phyloP scores from a whole-genome alignment of 495 filamentous ascomycete genomes.

The Xylaria acuta region DNA sequence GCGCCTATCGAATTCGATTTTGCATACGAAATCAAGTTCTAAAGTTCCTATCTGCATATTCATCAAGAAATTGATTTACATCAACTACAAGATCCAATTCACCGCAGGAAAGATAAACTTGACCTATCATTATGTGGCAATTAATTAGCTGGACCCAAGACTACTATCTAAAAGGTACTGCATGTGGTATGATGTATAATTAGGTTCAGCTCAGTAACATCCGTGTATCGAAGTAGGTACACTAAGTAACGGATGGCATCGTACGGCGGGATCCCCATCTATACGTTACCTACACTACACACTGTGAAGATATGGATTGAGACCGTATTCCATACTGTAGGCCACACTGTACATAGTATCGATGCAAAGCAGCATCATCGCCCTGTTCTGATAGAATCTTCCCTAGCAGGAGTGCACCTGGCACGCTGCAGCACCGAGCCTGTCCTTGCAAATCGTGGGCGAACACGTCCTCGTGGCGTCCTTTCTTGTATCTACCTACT shows the following conservation, averaged over 20 bases:
- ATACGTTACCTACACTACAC: background rate
- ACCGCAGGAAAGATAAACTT: background rate
- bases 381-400: constrained; percentile 16
- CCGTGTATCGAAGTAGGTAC: background rate
- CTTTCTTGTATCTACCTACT: constrained; percentile 14
- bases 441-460: constrained; percentile 12
- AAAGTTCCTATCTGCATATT: background rate
- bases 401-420: background rate
- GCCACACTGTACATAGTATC: background rate
- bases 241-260: background rate
- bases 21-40: background rate
- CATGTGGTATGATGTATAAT: background rate
- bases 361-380: constrained; percentile 9
- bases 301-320: background rate
- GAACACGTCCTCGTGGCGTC: constrained; percentile 12
- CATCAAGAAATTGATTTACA: background rate
- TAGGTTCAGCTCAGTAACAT: constrained; percentile 11
- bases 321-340: constrained; percentile 2
- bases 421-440: background rate
- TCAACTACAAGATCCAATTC: background rate
- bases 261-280: background rate
- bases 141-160: background rate
- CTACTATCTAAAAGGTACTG: background rate
- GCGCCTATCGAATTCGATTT: background rate
- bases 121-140: background rate